A percentile compares a stretch with the other conserved stretches of the same genome.
These are phyloP conservation scores for Daldinia bambusicola DNA, from an alignment of 495 filamentous ascomycete genomes.

Conservation along the genomic window DNA sequence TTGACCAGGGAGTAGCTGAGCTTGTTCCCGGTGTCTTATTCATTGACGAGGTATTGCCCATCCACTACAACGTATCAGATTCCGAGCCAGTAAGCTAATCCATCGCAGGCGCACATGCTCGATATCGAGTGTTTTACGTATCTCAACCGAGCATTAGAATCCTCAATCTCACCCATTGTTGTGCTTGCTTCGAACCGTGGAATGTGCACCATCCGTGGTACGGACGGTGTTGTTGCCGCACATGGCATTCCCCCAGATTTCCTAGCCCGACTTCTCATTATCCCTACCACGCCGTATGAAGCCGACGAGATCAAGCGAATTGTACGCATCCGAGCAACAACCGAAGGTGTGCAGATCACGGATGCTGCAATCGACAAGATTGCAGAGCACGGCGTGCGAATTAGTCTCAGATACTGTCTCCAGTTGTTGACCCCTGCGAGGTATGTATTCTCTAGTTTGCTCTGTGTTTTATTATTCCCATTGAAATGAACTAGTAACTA, in stretches of 20 bases:
- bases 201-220: slow-evolving; percentile 86
- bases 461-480: background rate
- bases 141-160: slow-evolving; percentile 95
- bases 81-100: slow-evolving; percentile 26
- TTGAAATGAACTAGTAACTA: slow-evolving; percentile 4
- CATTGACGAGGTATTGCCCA: slow-evolving; percentile 84
- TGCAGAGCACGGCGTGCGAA: slow-evolving; percentile 81
- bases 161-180: slow-evolving; percentile 91
- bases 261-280: slow-evolving; percentile 89
- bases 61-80: background rate
- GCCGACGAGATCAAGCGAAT: slow-evolving; percentile 90
- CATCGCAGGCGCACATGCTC: slow-evolving; percentile 89
- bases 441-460: slow-evolving; percentile 45
- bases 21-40: slow-evolving; percentile 96
- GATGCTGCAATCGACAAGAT: slow-evolving; percentile 87
- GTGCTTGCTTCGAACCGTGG: slow-evolving; percentile 97
- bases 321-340: slow-evolving; percentile 80
- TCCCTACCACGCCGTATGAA: slow-evolving; percentile 88
- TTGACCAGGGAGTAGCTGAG: slow-evolving; percentile 97
- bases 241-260: slow-evolving; percentile 95
- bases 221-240: slow-evolving; percentile 81
- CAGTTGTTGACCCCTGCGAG: slow-evolving; percentile 90
- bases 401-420: slow-evolving; percentile 90
- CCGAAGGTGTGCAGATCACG: slow-evolving; percentile 80
- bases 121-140: slow-evolving; percentile 99